Evolutionary conservation across 208 protist genomes (phyloP).

Genomic region (Balamuthia mandrillaris): DNA sequence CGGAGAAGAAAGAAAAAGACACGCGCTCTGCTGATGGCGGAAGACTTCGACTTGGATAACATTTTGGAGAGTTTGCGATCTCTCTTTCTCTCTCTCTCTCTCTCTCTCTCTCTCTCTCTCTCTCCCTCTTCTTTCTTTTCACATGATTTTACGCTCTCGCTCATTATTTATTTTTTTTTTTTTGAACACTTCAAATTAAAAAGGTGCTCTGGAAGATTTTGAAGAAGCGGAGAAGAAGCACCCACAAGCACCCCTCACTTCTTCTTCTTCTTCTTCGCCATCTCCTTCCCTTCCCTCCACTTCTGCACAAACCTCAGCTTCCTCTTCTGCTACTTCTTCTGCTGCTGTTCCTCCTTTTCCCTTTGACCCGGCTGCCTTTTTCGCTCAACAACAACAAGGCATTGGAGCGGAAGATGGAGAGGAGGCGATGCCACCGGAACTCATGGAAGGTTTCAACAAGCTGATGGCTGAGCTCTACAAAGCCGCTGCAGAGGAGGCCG

Average conservation of each 20-base stretch:
- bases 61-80: slow-evolving; percentile 3
- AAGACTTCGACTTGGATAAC: slow-evolving; percentile 23
- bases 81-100: background rate
- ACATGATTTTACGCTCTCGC: background rate
- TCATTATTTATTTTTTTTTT: background rate
- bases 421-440: slow-evolving; percentile 34
- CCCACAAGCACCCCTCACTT: background rate
- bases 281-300: background rate
- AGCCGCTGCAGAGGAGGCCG: background rate
- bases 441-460: slow-evolving; percentile 23
- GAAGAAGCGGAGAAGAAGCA: slow-evolving; percentile 1
- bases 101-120: background rate
- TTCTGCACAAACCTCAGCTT: background rate
- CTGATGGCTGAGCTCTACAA: slow-evolving; percentile 12
- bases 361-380: background rate
- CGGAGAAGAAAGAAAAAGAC: no score
- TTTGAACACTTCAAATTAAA: background rate
- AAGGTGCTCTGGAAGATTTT: slow-evolving; percentile 33
- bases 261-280: background rate
- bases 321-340: background rate
- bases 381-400: background rate
- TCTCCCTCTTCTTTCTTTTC: background rate
- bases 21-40: no score
- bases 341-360: background rate
- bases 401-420: background rate